Evolutionary conservation across 352 stramenopile genomes (phyloP), one percentile per base, ranked within the genome.

Genomic region (Elongisporangium senticosum): DNA sequence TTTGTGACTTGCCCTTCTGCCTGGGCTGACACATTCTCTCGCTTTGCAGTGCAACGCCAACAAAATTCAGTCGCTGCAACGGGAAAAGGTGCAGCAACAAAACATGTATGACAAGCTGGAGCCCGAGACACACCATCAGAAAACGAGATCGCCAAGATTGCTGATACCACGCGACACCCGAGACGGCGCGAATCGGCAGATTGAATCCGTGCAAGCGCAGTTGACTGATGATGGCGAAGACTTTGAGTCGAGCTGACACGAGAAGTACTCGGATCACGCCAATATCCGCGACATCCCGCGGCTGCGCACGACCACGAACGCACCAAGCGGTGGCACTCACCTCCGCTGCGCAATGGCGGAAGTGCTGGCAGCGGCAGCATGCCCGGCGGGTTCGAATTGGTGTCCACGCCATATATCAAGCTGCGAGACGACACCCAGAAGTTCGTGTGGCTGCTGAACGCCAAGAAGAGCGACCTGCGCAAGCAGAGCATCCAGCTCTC

Each of bases 181-280:
- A 24, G 91, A 98, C 62, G 81, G 89, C 49, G 83, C 89, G 1
- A 87, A 94, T 62, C 64, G 79, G 22, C 87, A 97, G 59, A 80
- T 88, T 14, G 83, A 93, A 48, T 61, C 77, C 13, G 65, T 97
- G 51, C 74, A 83, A 10, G 59, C 77, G 51, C 83, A 95, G 62
- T 74, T 91, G 4, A 55, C 77, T 0, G 87, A 96, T 40, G 91
- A 98, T 28, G 74, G 75, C 49, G 76, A 77, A 22, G 78, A 86
- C 19, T 98, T 97, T 55, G 86, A 97, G 58, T 61, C 67, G 4
- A 87, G 91, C 8, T 97, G 86, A 89, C 55, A 79, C 48, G 86
- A 96, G 51, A 86, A 91, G 21, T 86, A 95, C 48, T 58, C 94
- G 49, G 89, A 97, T 54, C 79, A 87, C 3, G 71, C 72, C n/a